Conservation (phyloP, 345 rosid species). For the Eucalyptus coolabah region DNA sequence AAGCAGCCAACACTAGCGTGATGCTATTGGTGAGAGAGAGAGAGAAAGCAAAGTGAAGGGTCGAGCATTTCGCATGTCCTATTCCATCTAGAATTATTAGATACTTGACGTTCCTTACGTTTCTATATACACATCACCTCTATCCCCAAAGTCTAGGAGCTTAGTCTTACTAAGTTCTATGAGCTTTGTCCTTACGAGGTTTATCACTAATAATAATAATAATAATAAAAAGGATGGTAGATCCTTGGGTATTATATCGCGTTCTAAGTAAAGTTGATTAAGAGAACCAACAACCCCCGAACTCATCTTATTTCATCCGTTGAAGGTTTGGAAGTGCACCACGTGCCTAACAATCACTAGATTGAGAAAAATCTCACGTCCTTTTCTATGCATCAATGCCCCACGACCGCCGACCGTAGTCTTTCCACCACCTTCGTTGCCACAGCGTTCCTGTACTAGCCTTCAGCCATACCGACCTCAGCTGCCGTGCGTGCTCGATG, state of each 20-base stretch:
- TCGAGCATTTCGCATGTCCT: background rate
- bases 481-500: background rate
- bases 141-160: background rate
- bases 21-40: too few species aligned
- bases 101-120: background rate
- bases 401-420: background rate
- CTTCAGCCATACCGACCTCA: too few species aligned
- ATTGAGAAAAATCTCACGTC: background rate
- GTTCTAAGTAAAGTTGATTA: background rate
- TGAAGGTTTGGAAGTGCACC: background rate
- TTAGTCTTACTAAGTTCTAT: background rate
- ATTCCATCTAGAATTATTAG: background rate
- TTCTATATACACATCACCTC: background rate
- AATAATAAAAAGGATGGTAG: background rate
- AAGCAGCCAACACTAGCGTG: too few species aligned
- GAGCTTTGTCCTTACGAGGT: fast-evolving
- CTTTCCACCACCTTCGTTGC: background rate
- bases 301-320: background rate
- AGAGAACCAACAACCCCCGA: background rate
- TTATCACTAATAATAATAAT: too few species aligned
- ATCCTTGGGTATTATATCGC: background rate
- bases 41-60: background rate
- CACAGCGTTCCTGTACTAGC: background rate
- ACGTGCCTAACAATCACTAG: background rate
- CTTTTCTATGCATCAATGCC: background rate